These are phyloP conservation scores for Lanmaoa rubissima DNA, from an alignment of 768 basidiomycete species.

Conservation along the genomic window DNA sequence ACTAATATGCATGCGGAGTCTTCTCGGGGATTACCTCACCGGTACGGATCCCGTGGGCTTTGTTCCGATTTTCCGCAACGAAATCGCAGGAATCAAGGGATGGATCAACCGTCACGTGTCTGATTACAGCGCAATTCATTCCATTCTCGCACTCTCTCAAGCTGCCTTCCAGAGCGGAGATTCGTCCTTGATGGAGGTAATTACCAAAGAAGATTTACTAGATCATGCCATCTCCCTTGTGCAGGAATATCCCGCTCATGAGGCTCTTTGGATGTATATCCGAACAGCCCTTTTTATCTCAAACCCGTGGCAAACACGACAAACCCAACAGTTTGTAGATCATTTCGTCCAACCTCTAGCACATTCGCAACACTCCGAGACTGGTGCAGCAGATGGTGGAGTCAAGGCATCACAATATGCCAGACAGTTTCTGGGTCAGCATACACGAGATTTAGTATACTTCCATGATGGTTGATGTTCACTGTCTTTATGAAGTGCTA, in stretches of 20 bases:
- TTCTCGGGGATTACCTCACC: constrained; percentile 18
- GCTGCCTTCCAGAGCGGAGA: constrained; percentile 6
- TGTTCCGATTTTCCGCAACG: constrained; percentile 37
- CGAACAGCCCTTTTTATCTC: constrained; percentile 3
- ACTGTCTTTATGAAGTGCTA: not conserved
- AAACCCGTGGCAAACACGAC: not conserved
- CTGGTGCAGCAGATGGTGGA: not conserved
- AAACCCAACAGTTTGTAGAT: constrained; percentile 8
- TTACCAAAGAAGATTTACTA: constrained; percentile 7
- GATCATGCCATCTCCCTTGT: constrained; percentile 52
- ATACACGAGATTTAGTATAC: not conserved
- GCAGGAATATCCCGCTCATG: constrained; percentile 50
- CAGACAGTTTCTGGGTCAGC: constrained; percentile 4
- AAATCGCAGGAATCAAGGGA: constrained; percentile 35
- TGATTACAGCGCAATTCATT: constrained; percentile 65
- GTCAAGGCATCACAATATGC: constrained; percentile 8
- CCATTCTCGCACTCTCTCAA: constrained; percentile 41
- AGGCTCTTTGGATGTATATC: constrained; percentile 62
- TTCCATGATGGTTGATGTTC: not conserved
- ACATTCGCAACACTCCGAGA: not conserved
- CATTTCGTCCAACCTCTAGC: constrained; percentile 20
- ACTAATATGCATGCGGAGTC: constrained; percentile 43
- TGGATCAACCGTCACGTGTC: constrained; percentile 69
- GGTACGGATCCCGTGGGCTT: constrained; percentile 16
- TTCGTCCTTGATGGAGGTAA: not conserved